These are phyloP conservation scores for Senna tora DNA, from an alignment of 306 rosid genomes.

Conservation along the genomic window DNA sequence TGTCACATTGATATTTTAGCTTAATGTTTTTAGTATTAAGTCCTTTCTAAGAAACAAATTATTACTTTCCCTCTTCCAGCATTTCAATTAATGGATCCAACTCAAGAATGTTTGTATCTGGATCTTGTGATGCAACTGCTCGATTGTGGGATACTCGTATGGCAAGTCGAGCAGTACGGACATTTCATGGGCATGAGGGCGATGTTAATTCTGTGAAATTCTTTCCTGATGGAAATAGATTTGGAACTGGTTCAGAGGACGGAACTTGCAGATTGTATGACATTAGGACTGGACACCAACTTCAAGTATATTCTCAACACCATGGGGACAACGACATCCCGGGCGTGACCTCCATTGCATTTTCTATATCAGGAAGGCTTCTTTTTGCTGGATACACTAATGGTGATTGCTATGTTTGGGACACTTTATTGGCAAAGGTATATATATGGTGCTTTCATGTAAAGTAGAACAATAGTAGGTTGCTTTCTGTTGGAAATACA, in stretches of 20 bases:
- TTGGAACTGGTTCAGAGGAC: constrained; percentile 96
- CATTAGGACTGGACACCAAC: constrained; percentile 95
- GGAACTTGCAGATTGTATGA: constrained; percentile 96
- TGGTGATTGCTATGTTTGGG: constrained; percentile 90
- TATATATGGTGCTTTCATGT: constrained; percentile 43
- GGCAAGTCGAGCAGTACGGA: constrained; percentile 92
- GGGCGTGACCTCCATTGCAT: constrained; percentile 82
- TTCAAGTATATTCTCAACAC: constrained; percentile 74
- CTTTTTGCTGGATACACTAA: constrained; percentile 90
- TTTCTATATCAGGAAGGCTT: constrained; percentile 96
- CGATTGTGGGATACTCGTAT: constrained; percentile 98
- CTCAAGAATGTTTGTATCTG: constrained; percentile 86
- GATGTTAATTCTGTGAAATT: constrained; percentile 88
- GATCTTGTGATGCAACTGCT: constrained; percentile 92
- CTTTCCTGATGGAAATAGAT: constrained; percentile 96
- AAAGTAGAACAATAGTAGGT: neutral
- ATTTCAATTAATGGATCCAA: constrained; percentile 85
- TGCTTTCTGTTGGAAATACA: too few species aligned
- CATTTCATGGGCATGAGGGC: constrained; percentile 86
- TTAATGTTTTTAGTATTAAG: neutral
- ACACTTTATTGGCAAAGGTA: constrained; percentile 91
- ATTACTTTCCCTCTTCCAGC: constrained; percentile 51
- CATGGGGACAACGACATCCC: constrained; percentile 60
- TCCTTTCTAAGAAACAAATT: constrained; percentile 14
- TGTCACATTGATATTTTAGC: neutral